Evolutionary conservation across 139 green algal species (phyloP), one percentile per base, ranked within the genome.

Genomic region (Limnomonas spitsbergensis): DNA sequence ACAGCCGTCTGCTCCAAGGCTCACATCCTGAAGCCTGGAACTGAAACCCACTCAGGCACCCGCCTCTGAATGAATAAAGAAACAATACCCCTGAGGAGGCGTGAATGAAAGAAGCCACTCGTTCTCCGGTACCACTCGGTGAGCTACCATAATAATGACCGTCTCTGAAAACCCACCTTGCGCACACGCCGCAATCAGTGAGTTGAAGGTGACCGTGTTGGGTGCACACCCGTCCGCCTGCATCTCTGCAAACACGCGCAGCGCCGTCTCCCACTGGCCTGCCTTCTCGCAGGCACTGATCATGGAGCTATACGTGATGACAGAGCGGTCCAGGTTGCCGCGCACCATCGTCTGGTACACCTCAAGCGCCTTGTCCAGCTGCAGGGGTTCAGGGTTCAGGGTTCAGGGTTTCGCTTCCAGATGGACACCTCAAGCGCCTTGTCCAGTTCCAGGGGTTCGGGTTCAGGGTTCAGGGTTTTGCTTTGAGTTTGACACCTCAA

Each of bases 191-290:
- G 90, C 92, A 53, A 97, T 93, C 72, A 97, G 78, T 20, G 88
- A 91, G 85, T 97, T 97, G 86, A 88, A 96, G 14, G 86, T 94
- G 20, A 88, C 79, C 4, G 81, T 88, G 78, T 95, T 95, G 38
- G 93, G 91, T 26, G 82, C 75, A 82, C 87, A 91, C 61, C 86
- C 87, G 70, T 95, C 88, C 66, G 78, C 53, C 34, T 91, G 84
- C 93, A 97, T 97, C 74, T 96, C 91, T 9, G 87, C 78, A 54
- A 95, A 95, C 35, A 97, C 86, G 68, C 91, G 80, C 78, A 96
- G 82, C 3, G 93, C 93, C 24, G 91, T 88, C 82, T 96, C 87
- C 88, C 90, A 95, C 26, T 88, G 82, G 40, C 91, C 92, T 7
- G 90, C 92, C 77, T 92, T 92, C 76, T 94, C 89, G 80, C 91